Evolutionary conservation across 306 rosid species (phyloP).

Genomic region (Luffa aegyptiaca): DNA sequence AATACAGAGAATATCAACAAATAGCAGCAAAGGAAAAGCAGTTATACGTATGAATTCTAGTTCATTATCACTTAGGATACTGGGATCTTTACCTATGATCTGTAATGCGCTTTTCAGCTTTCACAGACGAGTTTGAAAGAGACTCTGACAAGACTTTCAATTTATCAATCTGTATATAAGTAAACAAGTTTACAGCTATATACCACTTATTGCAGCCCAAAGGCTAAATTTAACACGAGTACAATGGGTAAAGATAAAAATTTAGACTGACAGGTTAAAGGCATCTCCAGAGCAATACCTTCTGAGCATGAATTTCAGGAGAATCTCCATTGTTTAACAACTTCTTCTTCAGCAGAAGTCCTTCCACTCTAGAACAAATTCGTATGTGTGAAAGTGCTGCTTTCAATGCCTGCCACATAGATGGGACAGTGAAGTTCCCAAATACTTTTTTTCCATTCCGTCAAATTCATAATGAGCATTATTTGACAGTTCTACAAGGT

Average conservation of each 20-base stretch:
- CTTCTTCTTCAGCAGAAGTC: constrained; percentile 64
- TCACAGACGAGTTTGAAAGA: constrained; percentile 79
- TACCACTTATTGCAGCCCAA: not conserved
- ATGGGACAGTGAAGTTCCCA: not conserved
- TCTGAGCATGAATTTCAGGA: constrained; percentile 76
- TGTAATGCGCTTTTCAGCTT: constrained; percentile 89
- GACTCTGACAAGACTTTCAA: constrained; percentile 86
- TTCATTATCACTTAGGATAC: not conserved
- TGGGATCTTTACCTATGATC: constrained; percentile 58
- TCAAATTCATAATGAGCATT: not conserved
- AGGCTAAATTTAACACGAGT: not conserved
- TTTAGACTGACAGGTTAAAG: not conserved
- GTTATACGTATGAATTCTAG: not conserved
- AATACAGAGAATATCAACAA: not conserved
- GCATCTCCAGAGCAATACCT: constrained; percentile 35
- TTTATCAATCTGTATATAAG: constrained; percentile 73
- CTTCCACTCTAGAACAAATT: constrained; percentile 84
- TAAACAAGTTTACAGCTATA: not conserved
- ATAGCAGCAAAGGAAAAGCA: not conserved
- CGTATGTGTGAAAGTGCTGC: constrained; percentile 71
- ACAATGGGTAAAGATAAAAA: not conserved
- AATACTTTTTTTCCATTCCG: not conserved
- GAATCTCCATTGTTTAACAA: constrained; percentile 61
- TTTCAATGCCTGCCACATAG: constrained; percentile 60
- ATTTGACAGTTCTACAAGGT: not conserved